A percentile compares a stretch with the other conserved stretches of the same genome.
Evolutionary conservation across 2,329 filamentous ascomycete species (phyloP).

Genomic region (Cordyceps militaris): DNA sequence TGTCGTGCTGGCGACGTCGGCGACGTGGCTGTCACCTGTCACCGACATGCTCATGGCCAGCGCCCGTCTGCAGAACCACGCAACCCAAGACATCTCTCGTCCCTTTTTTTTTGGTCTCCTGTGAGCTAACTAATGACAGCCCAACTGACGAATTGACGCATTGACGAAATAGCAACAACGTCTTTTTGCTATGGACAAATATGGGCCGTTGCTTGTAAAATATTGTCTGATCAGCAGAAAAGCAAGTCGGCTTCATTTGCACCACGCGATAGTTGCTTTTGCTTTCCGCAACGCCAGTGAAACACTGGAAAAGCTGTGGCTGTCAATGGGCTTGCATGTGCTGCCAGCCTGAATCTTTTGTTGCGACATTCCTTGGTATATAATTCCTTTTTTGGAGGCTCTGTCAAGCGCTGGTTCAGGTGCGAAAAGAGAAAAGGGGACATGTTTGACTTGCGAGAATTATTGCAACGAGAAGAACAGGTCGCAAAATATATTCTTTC

Average conservation of each 20-base stretch:
- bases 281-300: not conserved
- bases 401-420: not conserved
- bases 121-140: too few relatives aligned
- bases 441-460: not conserved
- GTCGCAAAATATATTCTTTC: not conserved
- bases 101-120: too few relatives aligned
- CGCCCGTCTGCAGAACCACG: not conserved
- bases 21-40: not conserved
- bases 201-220: too few relatives aligned
- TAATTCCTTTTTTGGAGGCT: not conserved
- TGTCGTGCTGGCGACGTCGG: not conserved
- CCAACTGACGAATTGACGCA: too few relatives aligned
- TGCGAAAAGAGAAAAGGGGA: not conserved
- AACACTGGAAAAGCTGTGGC: too few relatives aligned
- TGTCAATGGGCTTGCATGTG: not conserved
- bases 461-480: not conserved
- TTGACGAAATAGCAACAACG: too few relatives aligned
- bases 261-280: conserved; percentile 6
- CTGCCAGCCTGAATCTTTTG: not conserved
- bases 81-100: not conserved
- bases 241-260: too few relatives aligned
- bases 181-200: too few relatives aligned
- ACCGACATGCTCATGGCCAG: not conserved
- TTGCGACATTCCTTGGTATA: not conserved
- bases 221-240: too few relatives aligned